phyloP scores from a whole-genome alignment of 2,329 filamentous ascomycete genomes.

The Epichloe typhina region DNA sequence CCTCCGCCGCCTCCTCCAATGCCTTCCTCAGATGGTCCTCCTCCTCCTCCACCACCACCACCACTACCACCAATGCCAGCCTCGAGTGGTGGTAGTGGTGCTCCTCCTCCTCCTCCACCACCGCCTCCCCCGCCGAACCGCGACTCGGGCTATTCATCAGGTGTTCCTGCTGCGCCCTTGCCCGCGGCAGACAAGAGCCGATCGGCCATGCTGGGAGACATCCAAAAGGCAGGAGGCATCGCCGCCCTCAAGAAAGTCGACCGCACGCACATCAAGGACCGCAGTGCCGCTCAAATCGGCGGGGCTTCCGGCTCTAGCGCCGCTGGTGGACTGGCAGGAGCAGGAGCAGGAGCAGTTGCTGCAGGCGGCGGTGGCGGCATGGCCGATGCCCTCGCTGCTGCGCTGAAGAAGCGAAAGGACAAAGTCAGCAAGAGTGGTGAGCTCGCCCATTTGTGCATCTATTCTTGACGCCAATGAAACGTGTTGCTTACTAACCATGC shows the following conservation, averaged over 20 bases:
- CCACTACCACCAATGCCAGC: constrained; percentile 20
- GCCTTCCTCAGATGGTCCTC: constrained; percentile 17
- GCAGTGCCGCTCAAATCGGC: constrained; percentile 52
- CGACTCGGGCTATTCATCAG: constrained; percentile 44
- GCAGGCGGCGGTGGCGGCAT: constrained; percentile 50
- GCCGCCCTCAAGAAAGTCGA: constrained; percentile 64
- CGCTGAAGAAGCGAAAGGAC: constrained; percentile 71
- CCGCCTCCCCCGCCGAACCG: constrained; percentile 44
- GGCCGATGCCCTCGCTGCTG: constrained; percentile 70
- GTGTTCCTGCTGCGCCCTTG: constrained; percentile 32
- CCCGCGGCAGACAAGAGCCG: constrained; percentile 33
- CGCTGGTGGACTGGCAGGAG: constrained; percentile 37
- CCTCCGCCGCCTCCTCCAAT: constrained; percentile 12
- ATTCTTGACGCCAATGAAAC: neutral
- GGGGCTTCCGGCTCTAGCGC: constrained; percentile 34
- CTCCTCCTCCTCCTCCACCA: constrained; percentile 23
- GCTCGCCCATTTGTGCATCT: constrained; percentile 23
- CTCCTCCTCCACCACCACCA: constrained; percentile 23
- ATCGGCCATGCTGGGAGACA: constrained; percentile 54
- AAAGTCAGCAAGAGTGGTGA: constrained; percentile 93
- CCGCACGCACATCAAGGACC: constrained; percentile 54
- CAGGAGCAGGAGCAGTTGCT: constrained; percentile 15
- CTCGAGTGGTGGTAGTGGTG: constrained; percentile 15
- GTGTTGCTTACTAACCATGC: constrained; percentile 5
- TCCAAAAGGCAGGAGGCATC: constrained; percentile 54